Conservation (phyloP, 176 grass and related monocot genomes). For the Stipa capillata region DNA sequence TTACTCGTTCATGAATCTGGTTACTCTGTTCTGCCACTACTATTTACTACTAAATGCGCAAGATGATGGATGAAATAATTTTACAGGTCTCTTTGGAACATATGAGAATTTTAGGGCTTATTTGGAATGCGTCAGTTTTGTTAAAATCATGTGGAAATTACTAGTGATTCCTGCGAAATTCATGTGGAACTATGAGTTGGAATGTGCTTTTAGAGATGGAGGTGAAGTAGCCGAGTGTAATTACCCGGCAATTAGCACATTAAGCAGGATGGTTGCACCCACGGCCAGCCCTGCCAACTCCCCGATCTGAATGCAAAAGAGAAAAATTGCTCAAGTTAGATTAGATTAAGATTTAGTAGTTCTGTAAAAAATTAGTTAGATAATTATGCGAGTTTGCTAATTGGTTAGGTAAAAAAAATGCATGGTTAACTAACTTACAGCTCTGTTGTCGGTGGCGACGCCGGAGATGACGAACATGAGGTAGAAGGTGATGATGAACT, state of each 20-base stretch:
- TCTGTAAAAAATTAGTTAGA: neutral
- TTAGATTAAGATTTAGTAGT: neutral
- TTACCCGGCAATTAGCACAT: slow-evolving; percentile 81
- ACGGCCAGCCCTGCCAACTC: slow-evolving; percentile 70
- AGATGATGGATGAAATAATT: neutral
- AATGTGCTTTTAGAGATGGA: neutral
- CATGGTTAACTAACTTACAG: slow-evolving; percentile 21
- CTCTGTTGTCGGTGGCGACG: slow-evolving; percentile 78
- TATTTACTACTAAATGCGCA: too few relatives aligned
- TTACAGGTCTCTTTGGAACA: neutral
- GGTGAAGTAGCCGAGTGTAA: too few relatives aligned
- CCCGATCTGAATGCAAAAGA: slow-evolving; percentile 42
- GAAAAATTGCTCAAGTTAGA: neutral
- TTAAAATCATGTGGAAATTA: neutral
- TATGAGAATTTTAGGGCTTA: neutral
- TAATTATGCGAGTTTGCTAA: neutral
- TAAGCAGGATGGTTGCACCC: slow-evolving; percentile 65
- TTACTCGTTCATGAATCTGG: neutral
- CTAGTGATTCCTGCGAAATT: neutral
- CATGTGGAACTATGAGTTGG: neutral
- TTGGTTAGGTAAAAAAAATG: neutral
- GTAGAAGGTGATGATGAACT: slow-evolving; percentile 87
- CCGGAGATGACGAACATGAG: slow-evolving; percentile 94
- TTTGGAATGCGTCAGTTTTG: neutral
- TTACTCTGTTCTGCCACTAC: neutral